A percentile compares a stretch with the other conserved stretches of the same genome.
These are phyloP conservation scores for Lolium multiflorum DNA, from an alignment of 176 grass and related monocot genomes.

Conservation along the genomic window DNA sequence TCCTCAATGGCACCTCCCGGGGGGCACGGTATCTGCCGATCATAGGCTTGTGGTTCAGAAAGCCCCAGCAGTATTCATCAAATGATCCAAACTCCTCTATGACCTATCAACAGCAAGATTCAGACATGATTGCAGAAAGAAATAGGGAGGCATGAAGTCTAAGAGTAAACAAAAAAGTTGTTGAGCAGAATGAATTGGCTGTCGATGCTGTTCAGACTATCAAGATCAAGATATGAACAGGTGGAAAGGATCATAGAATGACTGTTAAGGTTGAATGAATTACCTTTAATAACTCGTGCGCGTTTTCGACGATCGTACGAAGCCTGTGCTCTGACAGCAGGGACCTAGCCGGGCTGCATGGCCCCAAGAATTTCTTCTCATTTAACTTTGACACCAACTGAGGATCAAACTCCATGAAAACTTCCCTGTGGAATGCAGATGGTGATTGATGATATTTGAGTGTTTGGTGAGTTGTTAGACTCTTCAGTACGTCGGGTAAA, in stretches of 20 bases:
- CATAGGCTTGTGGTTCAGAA: conserved; percentile 71
- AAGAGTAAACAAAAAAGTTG: background rate
- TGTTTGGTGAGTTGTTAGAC: background rate
- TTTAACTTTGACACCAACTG: conserved; percentile 71
- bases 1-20: conserved; percentile 86
- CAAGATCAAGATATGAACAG: conserved; percentile 35
- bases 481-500: background rate
- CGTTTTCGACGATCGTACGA: conserved; percentile 78
- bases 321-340: conserved; percentile 85
- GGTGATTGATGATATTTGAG: background rate
- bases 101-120: conserved; percentile 62
- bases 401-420: conserved; percentile 92
- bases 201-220: conserved; percentile 21
- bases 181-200: conserved; percentile 3
- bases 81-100: conserved; percentile 97
- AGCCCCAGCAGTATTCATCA: conserved; percentile 88
- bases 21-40: conserved; percentile 64
- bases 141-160: conserved; percentile 8
- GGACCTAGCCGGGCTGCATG: conserved; percentile 64
- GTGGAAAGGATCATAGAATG: background rate
- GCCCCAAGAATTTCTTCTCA: conserved; percentile 76
- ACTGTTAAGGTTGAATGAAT: background rate
- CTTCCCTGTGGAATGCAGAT: conserved; percentile 69
- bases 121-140: conserved; percentile 22
- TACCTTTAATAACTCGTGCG: conserved; percentile 85